Conservation (phyloP, 1,139 yeast species). For the Casaregolazyma suthepensis region DNA sequence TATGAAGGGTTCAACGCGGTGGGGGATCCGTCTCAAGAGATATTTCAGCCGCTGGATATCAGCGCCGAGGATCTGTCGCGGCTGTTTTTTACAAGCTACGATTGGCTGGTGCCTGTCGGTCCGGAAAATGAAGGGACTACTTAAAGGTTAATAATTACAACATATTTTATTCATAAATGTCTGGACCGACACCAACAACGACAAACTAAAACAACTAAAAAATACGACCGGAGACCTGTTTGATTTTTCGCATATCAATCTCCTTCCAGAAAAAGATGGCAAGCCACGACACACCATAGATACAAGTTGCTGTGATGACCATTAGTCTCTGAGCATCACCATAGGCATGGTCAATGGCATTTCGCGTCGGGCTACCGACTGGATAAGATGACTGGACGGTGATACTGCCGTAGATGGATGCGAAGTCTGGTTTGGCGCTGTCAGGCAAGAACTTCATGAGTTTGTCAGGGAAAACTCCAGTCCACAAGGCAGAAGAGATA, state of each 20-base stretch:
- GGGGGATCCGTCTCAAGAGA: background rate
- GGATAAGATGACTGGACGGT: constrained; percentile 14
- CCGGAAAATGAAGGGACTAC: background rate
- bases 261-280: constrained; percentile 12
- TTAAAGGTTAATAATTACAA: background rate
- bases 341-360: constrained; percentile 15
- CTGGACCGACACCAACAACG: too few relatives aligned
- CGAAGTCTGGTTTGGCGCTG: constrained; percentile 7
- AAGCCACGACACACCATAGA: constrained; percentile 11
- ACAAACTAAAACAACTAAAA: background rate
- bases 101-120: background rate
- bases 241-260: constrained; percentile 3
- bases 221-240: background rate
- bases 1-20: background rate
- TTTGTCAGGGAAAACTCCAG: constrained; percentile 23
- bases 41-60: background rate
- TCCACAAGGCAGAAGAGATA: constrained; percentile 31
- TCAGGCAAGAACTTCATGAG: constrained; percentile 18
- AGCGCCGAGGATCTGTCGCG: background rate
- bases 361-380: constrained; percentile 12
- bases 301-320: constrained; percentile 14
- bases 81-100: background rate
- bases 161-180: too few relatives aligned
- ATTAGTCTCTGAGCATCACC: constrained; percentile 16
- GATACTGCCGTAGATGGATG: constrained; percentile 11